Conservation (phyloP, 2,329 filamentous ascomycete genomes). For the Penicillium vulpinum region DNA sequence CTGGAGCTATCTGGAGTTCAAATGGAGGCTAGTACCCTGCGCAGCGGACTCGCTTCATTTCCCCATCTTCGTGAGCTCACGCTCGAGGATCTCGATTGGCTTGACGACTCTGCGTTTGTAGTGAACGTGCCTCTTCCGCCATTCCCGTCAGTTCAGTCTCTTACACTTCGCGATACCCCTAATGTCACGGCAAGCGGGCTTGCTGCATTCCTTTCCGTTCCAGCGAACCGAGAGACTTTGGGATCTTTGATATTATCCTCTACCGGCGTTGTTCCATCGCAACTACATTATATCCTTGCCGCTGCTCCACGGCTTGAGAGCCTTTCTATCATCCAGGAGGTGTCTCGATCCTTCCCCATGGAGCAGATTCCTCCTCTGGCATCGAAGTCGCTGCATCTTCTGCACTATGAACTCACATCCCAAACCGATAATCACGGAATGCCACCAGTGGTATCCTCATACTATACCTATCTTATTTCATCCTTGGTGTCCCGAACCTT, state of each 20-base stretch:
- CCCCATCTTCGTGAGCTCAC: conserved; percentile 71
- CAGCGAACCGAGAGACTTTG: conserved; percentile 61
- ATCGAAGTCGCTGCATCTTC: conserved; percentile 66
- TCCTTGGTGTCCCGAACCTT: conserved; percentile 76
- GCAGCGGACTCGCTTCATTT: conserved; percentile 69
- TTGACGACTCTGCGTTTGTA: conserved; percentile 76
- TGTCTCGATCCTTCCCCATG: conserved; percentile 58
- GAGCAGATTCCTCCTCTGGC: conserved; percentile 62
- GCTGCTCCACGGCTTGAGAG: conserved; percentile 43
- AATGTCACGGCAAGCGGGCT: conserved; percentile 72
- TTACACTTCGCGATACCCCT: conserved; percentile 71
- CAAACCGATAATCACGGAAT: conserved; percentile 58
- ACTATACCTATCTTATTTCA: conserved; percentile 83
- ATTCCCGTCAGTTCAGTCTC: conserved; percentile 71
- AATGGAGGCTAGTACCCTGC: conserved; percentile 51
- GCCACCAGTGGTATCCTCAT: conserved; percentile 56
- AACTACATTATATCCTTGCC: conserved; percentile 46
- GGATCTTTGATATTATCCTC: conserved; percentile 68
- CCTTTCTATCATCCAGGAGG: conserved; percentile 58
- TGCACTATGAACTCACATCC: conserved; percentile 79
- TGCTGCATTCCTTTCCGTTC: conserved; percentile 63
- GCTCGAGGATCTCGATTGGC: conserved; percentile 65
- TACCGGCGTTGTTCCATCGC: conserved; percentile 61
- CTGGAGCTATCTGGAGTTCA: conserved; percentile 42
- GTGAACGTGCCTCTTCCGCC: conserved; percentile 65